Evolutionary conservation across 2,329 filamentous ascomycete species (phyloP).

Genomic region (Fusarium nisikadoi): DNA sequence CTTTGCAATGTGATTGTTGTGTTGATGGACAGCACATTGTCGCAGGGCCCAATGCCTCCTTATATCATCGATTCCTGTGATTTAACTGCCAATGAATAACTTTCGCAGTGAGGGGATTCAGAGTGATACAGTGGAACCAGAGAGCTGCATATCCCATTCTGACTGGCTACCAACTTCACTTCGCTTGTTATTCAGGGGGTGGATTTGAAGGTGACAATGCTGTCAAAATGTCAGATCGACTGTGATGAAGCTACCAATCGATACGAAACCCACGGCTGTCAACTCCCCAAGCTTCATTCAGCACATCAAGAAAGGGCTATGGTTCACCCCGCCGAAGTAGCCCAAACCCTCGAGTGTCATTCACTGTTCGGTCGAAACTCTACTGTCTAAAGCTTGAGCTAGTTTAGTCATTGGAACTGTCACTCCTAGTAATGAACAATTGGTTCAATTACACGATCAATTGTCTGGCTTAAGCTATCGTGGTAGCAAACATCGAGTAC

Average conservation of each 20-base stretch:
- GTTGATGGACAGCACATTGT: not conserved
- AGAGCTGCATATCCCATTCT: not conserved
- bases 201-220: fast-evolving
- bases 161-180: not conserved
- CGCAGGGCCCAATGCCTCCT: not conserved
- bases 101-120: not conserved
- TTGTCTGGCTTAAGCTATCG: not conserved
- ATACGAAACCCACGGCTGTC: not conserved
- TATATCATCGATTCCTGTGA: not conserved
- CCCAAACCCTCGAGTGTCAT: not conserved
- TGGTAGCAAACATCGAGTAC: not conserved
- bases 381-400: not conserved
- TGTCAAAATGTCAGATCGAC: no score
- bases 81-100: not conserved
- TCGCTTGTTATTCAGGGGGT: not conserved
- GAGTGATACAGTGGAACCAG: not conserved
- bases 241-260: not conserved
- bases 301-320: fast-evolving
- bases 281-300: not conserved
- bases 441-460: no score
- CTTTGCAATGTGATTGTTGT: not conserved
- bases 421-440: not conserved
- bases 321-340: fast-evolving
- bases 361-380: not conserved
- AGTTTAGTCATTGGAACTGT: no score